phyloP scores from a whole-genome alignment of 805 yeast genomes.

The Yamadazyma tumulicola region DNA sequence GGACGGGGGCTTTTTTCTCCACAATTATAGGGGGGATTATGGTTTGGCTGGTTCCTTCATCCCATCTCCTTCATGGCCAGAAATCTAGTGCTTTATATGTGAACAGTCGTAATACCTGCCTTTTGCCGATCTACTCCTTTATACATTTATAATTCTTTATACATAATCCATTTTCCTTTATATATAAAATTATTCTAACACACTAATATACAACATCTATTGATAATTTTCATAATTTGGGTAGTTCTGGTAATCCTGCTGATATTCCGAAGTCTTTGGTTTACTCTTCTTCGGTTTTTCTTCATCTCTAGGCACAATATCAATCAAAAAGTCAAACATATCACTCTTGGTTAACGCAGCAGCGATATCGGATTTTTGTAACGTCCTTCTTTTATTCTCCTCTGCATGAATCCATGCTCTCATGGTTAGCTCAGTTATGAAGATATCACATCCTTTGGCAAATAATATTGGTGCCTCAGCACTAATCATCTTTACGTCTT shows the following conservation, averaged over 20 bases:
- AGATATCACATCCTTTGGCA: conserved; percentile 97
- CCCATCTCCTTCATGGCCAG: no score
- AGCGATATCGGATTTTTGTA: conserved; percentile 92
- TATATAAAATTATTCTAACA: no score
- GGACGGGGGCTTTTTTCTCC: no score
- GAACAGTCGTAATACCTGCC: no score
- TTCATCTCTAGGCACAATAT: conserved; percentile 90
- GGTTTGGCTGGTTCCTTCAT: no score
- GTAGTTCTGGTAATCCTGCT: conserved; percentile 7
- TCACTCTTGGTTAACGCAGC: conserved; percentile 92
- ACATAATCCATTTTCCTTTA: no score
- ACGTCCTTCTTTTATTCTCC: conserved; percentile 88
- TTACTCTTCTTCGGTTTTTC: conserved; percentile 49
- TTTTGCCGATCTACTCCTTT: no score
- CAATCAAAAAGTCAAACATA: conserved; percentile 96
- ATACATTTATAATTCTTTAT: no score
- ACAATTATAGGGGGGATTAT: no score
- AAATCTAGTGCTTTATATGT: no score
- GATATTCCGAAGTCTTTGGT: conserved; percentile 4
- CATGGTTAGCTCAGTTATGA: conserved; percentile 96
- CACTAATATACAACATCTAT: conserved; percentile 8
- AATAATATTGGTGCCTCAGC: conserved; percentile 98
- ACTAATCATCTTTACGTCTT: conserved; percentile 94
- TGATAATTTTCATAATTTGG: conserved; percentile 8
- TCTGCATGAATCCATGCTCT: conserved; percentile 99